Evolutionary conservation across 169 alveolate species (phyloP).

Genomic region (Cyclospora cayetanensis): DNA sequence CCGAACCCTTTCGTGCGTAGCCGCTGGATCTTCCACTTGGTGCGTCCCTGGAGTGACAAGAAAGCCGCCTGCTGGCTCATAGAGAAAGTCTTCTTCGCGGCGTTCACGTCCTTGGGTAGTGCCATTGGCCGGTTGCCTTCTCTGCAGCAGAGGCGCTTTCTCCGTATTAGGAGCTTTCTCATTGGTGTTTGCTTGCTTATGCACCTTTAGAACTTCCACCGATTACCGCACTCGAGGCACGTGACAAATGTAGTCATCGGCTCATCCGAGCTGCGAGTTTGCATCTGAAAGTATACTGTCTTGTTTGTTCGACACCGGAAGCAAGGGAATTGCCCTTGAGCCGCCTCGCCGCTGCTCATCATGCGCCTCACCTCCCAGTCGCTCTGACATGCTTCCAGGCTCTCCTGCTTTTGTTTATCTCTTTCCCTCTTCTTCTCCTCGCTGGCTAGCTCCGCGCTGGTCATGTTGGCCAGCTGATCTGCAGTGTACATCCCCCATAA

Average conservation of each 20-base stretch:
- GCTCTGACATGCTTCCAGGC: slow-evolving; percentile 91
- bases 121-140: too few species aligned
- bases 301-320: slow-evolving; percentile 91
- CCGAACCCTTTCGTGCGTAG: too few species aligned
- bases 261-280: slow-evolving; percentile 98
- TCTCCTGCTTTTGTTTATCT: slow-evolving; percentile 79
- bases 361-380: slow-evolving; percentile 95
- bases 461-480: slow-evolving; percentile 89
- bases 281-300: slow-evolving; percentile 93
- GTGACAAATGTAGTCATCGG: slow-evolving; percentile 98
- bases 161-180: too few species aligned
- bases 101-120: too few species aligned
- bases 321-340: slow-evolving; percentile 95
- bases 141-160: too few species aligned
- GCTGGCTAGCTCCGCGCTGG: slow-evolving; percentile 92
- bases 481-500: slow-evolving; percentile 87
- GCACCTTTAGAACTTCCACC: slow-evolving; percentile 94
- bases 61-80: too few species aligned
- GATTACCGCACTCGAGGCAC: slow-evolving; percentile 93
- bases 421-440: slow-evolving; percentile 91
- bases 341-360: slow-evolving; percentile 69
- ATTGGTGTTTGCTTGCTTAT: too few species aligned
- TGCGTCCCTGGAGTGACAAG: too few species aligned
- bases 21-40: too few species aligned
- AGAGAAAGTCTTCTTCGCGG: too few species aligned